Evolutionary conservation across 2,329 filamentous ascomycete species (phyloP), one percentile per base, ranked within the genome.

Genomic region (Pestalotiopsis sp.): DNA sequence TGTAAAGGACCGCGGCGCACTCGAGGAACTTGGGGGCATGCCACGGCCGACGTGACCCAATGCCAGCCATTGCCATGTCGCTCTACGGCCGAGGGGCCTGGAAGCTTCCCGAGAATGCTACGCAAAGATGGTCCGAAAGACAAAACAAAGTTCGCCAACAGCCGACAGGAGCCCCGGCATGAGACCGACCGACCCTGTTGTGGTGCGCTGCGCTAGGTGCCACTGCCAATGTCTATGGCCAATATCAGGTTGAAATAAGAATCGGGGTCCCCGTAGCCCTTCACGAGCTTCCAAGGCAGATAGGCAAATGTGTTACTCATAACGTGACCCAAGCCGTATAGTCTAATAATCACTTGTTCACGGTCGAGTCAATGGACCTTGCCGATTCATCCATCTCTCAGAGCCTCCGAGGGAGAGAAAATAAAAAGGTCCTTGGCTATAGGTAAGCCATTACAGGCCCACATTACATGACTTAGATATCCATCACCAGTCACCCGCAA

Each of bases 221-320:
- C 39, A 27, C 27, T 27, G 27, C 45, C 31, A 36, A 36, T 36
- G 31, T 36, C 31, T 36, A 25, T 25, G 31, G 31, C 45, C 45
- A 52, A 52, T 59, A 59, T 27, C 57, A 59, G 25, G 23, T 12
- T 59, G 27, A 62, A 62, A 20, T 39, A 36, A 39, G 31, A 36
- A 62, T 62, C 59, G 59, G 59, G 31, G 59, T 62, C 59, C 25
- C 59, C 59, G 59, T 62, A 36, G 59, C 36, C 59, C 59, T 39
- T 52, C 45, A 52, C 45, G n/a, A 52, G 45, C 45, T 52, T 52
- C n/a, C 45, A 6, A 9, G 20, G 45, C 45, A 52, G 45, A 52
- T 52, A 52, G 45, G 45, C 14, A n/a, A 52, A n/a, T 52, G n/a
- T 52, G n/a, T 52, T 52, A 52, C 45, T 52, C 45, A 52, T 52